Percentiles rank a stretch among this genome's conserved stretches.
These are phyloP conservation scores for Tolypocladium guangdongense DNA, from an alignment of 2,329 filamentous ascomycete species.

Conservation along the genomic window DNA sequence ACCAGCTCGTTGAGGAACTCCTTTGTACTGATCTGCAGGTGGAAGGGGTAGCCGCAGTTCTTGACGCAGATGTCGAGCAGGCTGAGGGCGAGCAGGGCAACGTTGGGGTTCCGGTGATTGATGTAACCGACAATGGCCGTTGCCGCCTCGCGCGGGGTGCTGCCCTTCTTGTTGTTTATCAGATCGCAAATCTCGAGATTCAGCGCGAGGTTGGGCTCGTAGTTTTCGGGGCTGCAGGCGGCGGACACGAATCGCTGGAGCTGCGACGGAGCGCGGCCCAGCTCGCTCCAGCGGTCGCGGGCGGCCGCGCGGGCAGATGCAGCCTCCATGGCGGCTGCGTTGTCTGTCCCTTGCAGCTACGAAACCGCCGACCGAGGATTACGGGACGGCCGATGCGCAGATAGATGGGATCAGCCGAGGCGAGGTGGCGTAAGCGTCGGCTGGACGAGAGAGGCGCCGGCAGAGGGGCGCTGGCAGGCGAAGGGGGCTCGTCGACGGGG, in stretches of 20 bases:
- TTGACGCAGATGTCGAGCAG: constrained; percentile 98
- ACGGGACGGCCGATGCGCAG: neutral
- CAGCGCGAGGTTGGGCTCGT: constrained; percentile 91
- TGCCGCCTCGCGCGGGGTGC: constrained; percentile 87
- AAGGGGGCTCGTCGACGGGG: neutral
- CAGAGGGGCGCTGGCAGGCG: neutral
- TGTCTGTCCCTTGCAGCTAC: neutral
- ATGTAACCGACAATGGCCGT: constrained; percentile 87
- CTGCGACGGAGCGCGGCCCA: constrained; percentile 69
- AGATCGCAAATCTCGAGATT: constrained; percentile 95
- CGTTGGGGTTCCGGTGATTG: constrained; percentile 95
- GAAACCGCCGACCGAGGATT: neutral
- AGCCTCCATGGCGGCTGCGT: constrained; percentile 60
- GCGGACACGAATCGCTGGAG: constrained; percentile 93
- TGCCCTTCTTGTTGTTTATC: constrained; percentile 95
- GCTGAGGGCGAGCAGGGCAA: constrained; percentile 78
- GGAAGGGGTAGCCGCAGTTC: constrained; percentile 98
- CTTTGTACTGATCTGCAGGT: constrained; percentile 96
- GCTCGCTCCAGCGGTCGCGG: constrained; percentile 83
- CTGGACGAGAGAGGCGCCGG: neutral
- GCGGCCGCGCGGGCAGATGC: constrained; percentile 90
- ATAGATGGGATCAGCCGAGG: neutral
- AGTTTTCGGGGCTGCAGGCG: constrained; percentile 94
- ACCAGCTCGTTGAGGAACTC: constrained; percentile 98
- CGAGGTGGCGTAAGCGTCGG: neutral